Evolutionary conservation across 1,284 basidiomycete species (phyloP).

Genomic region (Ceratobasidium papillatum): DNA sequence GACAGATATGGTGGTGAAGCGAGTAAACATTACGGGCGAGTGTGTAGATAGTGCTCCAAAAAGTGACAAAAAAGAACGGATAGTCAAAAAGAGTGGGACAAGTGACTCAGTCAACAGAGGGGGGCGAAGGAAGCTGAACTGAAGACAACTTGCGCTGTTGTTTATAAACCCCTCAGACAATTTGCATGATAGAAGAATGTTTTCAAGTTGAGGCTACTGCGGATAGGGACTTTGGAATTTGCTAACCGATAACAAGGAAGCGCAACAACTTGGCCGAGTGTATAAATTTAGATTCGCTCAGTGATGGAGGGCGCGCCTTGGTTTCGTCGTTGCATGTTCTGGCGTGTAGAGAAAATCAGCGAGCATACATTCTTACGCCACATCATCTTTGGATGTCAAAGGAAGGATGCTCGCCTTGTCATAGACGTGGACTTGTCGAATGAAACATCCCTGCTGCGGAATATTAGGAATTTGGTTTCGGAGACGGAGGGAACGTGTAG

Average conservation of each 20-base stretch:
- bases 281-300: neutral
- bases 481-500: neutral
- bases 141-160: neutral
- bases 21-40: slow-evolving; percentile 15
- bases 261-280: neutral
- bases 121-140: neutral
- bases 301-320: neutral
- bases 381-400: no score
- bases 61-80: neutral
- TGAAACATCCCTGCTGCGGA: no score
- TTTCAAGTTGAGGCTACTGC: slow-evolving; percentile 4
- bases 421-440: neutral
- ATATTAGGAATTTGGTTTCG: slow-evolving; percentile 9
- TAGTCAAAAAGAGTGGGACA: neutral
- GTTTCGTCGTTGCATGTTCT: no score
- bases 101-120: neutral
- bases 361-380: no score
- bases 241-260: neutral
- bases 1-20: neutral
- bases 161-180: neutral
- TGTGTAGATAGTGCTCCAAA: neutral
- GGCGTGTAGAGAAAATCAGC: no score
- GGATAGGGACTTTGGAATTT: slow-evolving; percentile 12
- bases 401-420: no score
- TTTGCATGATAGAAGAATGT: neutral